These are phyloP conservation scores for Bondarzewia mesenterica DNA, from an alignment of 1,284 basidiomycete species.

Conservation along the genomic window DNA sequence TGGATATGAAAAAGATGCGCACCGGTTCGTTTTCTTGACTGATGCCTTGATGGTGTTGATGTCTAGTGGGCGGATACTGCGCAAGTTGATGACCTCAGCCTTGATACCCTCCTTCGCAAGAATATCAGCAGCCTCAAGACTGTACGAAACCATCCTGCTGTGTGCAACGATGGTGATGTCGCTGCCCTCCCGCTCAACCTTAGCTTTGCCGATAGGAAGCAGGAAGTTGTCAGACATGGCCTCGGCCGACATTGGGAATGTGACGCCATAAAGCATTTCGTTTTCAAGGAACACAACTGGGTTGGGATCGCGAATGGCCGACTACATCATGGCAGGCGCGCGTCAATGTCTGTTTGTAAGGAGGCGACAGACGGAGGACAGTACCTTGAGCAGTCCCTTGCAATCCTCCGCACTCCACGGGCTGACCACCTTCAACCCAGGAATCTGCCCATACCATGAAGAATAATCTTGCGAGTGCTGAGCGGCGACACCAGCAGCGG, in stretches of 20 bases:
- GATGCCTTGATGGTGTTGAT: constrained; percentile 94
- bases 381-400: constrained; percentile 93
- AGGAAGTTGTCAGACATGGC: constrained; percentile 94
- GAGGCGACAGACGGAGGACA: constrained; percentile 1
- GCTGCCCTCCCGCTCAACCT: constrained; percentile 88
- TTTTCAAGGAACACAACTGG: constrained; percentile 99
- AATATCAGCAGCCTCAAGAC: constrained; percentile 86
- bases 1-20: constrained; percentile 10
- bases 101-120: constrained; percentile 96
- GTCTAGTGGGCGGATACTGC: constrained; percentile 92
- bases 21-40: constrained; percentile 98
- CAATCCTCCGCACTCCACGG: constrained; percentile 98
- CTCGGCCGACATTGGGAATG: constrained; percentile 93
- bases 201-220: constrained; percentile 95
- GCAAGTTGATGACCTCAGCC: constrained; percentile 97
- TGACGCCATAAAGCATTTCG: constrained; percentile 97
- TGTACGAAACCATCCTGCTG: constrained; percentile 92
- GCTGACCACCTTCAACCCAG: constrained; percentile 95
- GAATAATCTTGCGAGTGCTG: constrained; percentile 91
- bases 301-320: constrained; percentile 97
- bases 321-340: constrained; percentile 30
- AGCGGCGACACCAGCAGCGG: constrained; percentile 93
- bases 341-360: constrained; percentile 1
- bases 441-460: constrained; percentile 94
- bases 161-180: constrained; percentile 97